These are phyloP conservation scores for Beauveria sp. DNA, from an alignment of 2,329 filamentous ascomycete species.

Conservation along the genomic window DNA sequence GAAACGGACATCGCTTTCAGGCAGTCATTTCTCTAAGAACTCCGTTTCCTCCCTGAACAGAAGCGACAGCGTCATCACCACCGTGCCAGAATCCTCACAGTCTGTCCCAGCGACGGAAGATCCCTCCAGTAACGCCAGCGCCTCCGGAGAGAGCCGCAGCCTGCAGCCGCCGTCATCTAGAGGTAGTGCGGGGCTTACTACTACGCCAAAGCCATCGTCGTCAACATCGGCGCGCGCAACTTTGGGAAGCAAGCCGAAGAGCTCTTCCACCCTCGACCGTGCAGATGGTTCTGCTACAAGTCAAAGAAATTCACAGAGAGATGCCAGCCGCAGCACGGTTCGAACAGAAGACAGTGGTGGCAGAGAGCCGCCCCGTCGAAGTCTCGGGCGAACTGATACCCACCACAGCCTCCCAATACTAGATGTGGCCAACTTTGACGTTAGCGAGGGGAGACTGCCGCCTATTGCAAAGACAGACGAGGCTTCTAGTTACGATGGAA, in stretches of 20 bases:
- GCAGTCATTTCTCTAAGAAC: conserved; percentile 33
- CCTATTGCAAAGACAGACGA: conserved; percentile 34
- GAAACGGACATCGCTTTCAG: conserved; percentile 34
- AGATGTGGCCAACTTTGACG: conserved; percentile 33
- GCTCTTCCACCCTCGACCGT: conserved; percentile 32
- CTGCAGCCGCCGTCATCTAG: conserved; percentile 31
- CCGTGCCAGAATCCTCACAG: background rate
- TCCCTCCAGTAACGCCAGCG: conserved; percentile 4
- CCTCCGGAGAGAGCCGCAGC: conserved; percentile 8
- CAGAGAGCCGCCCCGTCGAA: conserved; percentile 30
- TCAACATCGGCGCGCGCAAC: conserved; percentile 27
- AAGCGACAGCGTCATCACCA: conserved; percentile 29
- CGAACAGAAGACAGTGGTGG: conserved; percentile 37
- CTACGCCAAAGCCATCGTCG: conserved; percentile 35
- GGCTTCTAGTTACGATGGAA: conserved; percentile 36
- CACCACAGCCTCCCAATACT: conserved; percentile 27
- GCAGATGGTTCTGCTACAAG: conserved; percentile 44
- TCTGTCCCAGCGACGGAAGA: background rate
- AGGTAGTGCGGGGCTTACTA: conserved; percentile 36
- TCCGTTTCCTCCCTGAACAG: conserved; percentile 34
- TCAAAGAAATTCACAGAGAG: conserved; percentile 43
- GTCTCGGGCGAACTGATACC: conserved; percentile 35
- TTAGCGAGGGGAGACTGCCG: conserved; percentile 27
- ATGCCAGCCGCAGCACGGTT: conserved; percentile 34
- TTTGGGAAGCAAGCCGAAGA: conserved; percentile 35